Conservation (phyloP, 768 basidiomycete genomes). For the Pleurotus platypus region DNA sequence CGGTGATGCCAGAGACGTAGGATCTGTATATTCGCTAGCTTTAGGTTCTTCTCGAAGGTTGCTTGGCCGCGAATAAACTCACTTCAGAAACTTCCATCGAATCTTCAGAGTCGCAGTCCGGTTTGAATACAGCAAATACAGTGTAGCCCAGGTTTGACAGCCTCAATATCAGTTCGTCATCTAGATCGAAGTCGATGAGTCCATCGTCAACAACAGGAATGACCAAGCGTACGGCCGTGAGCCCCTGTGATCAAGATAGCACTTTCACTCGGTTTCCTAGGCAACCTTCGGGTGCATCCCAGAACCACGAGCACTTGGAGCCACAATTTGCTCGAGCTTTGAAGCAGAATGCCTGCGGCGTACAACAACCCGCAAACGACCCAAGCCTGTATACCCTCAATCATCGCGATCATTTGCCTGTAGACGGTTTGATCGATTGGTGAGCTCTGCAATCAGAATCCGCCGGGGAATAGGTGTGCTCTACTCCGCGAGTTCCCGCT, state of each 20-base stretch:
- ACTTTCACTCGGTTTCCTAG: neutral
- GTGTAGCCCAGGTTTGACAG: slow-evolving; percentile 9
- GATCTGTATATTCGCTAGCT: neutral
- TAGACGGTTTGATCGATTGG: neutral
- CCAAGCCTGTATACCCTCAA: neutral
- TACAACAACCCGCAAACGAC: neutral
- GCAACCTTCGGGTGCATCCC: neutral
- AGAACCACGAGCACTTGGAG: neutral
- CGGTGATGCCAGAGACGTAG: slow-evolving; percentile 2
- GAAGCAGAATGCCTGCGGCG: neutral
- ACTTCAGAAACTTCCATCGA: slow-evolving; percentile 1
- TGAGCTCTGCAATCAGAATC: no score
- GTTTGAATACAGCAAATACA: slow-evolving; percentile 4
- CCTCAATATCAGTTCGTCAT: neutral
- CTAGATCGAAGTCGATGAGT: neutral
- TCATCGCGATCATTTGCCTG: neutral
- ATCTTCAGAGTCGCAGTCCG: slow-evolving; percentile 1
- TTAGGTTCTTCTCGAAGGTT: neutral
- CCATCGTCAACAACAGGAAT: neutral
- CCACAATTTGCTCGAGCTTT: neutral
- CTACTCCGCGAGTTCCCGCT: no score
- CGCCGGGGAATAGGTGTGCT: no score
- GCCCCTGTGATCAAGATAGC: slow-evolving; percentile 7
- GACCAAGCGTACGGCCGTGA: neutral
- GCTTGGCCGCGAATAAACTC: neutral